These are phyloP conservation scores for Thyridium curvatum DNA, from an alignment of 2,329 filamentous ascomycete genomes.

Conservation along the genomic window DNA sequence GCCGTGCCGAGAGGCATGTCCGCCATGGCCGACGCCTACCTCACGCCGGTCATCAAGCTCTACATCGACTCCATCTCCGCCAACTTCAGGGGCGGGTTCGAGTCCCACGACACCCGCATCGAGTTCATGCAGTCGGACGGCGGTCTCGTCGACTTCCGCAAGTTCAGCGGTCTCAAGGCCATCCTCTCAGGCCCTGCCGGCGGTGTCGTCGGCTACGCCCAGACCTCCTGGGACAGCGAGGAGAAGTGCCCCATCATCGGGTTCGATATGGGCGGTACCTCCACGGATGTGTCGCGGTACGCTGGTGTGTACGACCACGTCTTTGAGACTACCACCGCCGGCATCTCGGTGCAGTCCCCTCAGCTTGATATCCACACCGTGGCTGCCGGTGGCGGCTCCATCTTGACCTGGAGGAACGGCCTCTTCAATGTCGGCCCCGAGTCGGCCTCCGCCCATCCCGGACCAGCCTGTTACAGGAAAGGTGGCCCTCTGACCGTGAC, in stretches of 20 bases:
- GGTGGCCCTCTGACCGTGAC: slow-evolving; percentile 83
- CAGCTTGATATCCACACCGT: slow-evolving; percentile 83
- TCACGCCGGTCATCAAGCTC: background rate
- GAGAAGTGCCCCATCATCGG: slow-evolving; percentile 58
- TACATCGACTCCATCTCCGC: slow-evolving; percentile 13
- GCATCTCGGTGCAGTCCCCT: slow-evolving; percentile 56
- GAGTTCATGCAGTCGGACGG: slow-evolving; percentile 70
- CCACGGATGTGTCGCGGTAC: slow-evolving; percentile 61
- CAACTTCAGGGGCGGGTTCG: slow-evolving; percentile 62
- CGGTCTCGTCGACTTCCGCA: slow-evolving; percentile 12
- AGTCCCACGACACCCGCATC: slow-evolving; percentile 44
- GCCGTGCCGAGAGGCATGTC: slow-evolving; percentile 47
- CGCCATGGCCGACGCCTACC: slow-evolving; percentile 4
- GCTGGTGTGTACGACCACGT: slow-evolving; percentile 62
- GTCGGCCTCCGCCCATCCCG: slow-evolving; percentile 80
- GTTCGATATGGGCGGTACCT: slow-evolving; percentile 56
- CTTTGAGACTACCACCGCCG: slow-evolving; percentile 62
- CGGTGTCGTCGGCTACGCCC: slow-evolving; percentile 65
- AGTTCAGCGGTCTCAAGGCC: slow-evolving; percentile 33
- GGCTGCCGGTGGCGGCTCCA: slow-evolving; percentile 77
- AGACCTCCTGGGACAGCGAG: slow-evolving; percentile 62
- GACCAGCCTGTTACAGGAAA: slow-evolving; percentile 84
- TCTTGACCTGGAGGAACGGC: slow-evolving; percentile 80
- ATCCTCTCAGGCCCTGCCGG: slow-evolving; percentile 66
- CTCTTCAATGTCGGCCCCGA: slow-evolving; percentile 86